Base-by-base conservation (phyloP, 108 stramenopile genomes). In the Cyclotella distinguenda region DNA sequence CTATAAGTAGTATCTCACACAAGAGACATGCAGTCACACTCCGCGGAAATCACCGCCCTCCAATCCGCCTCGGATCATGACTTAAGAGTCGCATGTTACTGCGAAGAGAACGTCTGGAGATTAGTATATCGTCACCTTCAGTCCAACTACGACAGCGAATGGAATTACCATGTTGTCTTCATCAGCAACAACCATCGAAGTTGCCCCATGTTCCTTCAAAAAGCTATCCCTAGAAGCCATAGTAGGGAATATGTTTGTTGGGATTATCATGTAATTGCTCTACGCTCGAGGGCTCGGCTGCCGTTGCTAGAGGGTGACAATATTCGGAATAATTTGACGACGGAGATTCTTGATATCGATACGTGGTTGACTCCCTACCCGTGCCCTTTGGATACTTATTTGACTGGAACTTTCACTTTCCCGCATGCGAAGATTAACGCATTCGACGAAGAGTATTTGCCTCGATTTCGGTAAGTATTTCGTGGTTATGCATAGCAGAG, bases 31-130 rank as follows among this genome's bases (percentile, higher is more conserved):
- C n/a, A n/a, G n/a, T n/a, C n/a, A n/a, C n/a, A n/a, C n/a, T 51
- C 77, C 21, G 77, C 77, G 27, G 77, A 78, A 57, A 40, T 15
- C 2, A 68, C 77, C 12, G 79, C 88, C n/a, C 23, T 86, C 9
- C 44, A 65, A 64, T 70, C 74, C 13, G 26, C 84, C 2, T 55
- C 74, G 15, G 91, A 93, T 44, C 70, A 62, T 25, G 83, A 78
- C 42, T 66, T 93, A 8, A 80, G 92, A 0, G 84, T 86, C 4
- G 82, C 92, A 11, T 93, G 82, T 64, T 93, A 84, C 65, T 93
- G 92, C 70, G 92, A 93, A 78, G 92, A 93, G 73, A 93, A 93
- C 68, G 87, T 80, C 0, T 93, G 89, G 89, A 60, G 92, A 34
- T 38, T 93, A 36, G 86, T 77, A 8, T 84, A 88, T 57, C 86